Conservation (phyloP, 306 rosid genomes). For the Lathyrus sativus region DNA sequence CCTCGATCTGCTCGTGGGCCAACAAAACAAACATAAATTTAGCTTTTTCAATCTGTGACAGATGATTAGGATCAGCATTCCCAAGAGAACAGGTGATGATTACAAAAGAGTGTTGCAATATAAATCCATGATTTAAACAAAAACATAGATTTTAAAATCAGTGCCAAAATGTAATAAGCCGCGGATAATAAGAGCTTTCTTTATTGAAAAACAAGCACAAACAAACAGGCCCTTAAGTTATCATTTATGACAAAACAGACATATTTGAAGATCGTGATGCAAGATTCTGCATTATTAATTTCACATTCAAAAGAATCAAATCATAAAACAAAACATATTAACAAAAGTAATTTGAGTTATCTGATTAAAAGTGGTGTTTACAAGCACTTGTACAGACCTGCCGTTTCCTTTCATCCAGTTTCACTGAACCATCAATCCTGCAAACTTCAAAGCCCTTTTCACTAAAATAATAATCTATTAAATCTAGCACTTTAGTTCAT, state of each 20-base stretch:
- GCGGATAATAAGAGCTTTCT: background rate
- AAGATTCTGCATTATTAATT: background rate
- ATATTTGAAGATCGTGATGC: background rate
- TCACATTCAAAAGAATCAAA: background rate
- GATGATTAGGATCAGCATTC: background rate
- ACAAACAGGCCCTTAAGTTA: background rate
- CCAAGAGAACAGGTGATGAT: conserved; percentile 10
- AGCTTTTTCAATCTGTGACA: conserved; percentile 3
- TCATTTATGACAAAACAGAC: conserved; percentile 1
- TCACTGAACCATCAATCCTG: conserved; percentile 84
- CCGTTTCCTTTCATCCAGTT: conserved; percentile 71
- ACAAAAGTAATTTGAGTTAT: too few species aligned
- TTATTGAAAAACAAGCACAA: background rate
- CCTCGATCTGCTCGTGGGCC: conserved; percentile 58
- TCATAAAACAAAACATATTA: conserved; percentile 20
- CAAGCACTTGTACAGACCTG: conserved; percentile 63
- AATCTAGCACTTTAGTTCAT: conserved; percentile 81
- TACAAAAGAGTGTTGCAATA: conserved; percentile 19
- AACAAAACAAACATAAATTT: conserved; percentile 22
- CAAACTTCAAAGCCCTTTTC: conserved; percentile 86
- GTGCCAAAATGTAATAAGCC: background rate
- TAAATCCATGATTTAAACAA: background rate
- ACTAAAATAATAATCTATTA: conserved; percentile 91
- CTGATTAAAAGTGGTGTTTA: background rate
- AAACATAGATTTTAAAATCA: background rate